Conservation (phyloP, 192 early-diverging fungal genomes). For the Anaeromyces robustus region DNA sequence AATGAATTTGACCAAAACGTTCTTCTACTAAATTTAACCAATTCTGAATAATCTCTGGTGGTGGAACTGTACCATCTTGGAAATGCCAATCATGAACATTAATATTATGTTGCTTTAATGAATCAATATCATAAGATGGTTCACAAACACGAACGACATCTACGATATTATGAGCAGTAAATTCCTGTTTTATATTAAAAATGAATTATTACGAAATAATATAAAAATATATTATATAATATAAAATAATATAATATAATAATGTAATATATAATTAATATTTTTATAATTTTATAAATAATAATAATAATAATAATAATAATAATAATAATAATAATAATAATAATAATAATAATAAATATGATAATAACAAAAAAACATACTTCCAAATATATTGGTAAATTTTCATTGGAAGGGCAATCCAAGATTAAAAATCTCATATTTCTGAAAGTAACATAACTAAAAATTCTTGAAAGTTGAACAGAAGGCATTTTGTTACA, state of each 20-base stretch:
- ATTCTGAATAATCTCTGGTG: slow-evolving; percentile 31
- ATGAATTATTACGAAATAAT: too few species aligned
- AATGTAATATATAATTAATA: too few species aligned
- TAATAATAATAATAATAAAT: too few species aligned
- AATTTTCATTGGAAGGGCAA: slow-evolving; percentile 52
- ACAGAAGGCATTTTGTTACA: slow-evolving; percentile 8
- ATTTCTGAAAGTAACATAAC: slow-evolving; percentile 34
- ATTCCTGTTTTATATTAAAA: slow-evolving; percentile 28
- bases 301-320: too few species aligned
- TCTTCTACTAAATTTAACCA: slow-evolving; percentile 51
- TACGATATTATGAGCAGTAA: slow-evolving; percentile 40
- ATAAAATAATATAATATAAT: too few species aligned
- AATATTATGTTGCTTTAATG: slow-evolving; percentile 37
- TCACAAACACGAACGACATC: slow-evolving; percentile 77
- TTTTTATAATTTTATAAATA: too few species aligned
- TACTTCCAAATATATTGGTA: slow-evolving; percentile 52
- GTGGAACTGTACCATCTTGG: slow-evolving; percentile 28
- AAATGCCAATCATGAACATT: slow-evolving; percentile 31
- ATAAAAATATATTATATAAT: too few species aligned
- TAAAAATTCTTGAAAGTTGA: slow-evolving; percentile 45
- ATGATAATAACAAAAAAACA: slow-evolving; percentile 1
- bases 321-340: too few species aligned
- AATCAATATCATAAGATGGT: slow-evolving; percentile 52
- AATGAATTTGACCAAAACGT: slow-evolving; percentile 17
- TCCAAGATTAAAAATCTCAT: slow-evolving; percentile 65